These are phyloP conservation scores for Pulicaria dysenterica DNA, from an alignment of 129 eudicot genomes.

Conservation along the genomic window DNA sequence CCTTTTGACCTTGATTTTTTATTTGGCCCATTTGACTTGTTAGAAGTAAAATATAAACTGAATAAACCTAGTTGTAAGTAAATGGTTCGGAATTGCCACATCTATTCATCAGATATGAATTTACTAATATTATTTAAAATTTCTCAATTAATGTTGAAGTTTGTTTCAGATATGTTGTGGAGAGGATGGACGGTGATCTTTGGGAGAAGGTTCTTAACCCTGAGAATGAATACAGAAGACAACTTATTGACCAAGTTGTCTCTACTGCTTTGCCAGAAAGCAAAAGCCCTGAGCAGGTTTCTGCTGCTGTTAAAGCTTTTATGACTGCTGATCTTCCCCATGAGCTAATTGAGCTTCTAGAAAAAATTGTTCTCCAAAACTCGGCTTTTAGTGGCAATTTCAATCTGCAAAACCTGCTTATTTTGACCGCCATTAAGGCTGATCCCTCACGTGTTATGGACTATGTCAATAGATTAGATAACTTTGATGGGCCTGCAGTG, in stretches of 20 bases:
- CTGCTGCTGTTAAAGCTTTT: conserved; percentile 95
- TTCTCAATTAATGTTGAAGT: conserved; percentile 12
- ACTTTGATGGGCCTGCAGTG: conserved; percentile 96
- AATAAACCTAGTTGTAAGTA: background rate
- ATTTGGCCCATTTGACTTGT: background rate
- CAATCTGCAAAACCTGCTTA: conserved; percentile 83
- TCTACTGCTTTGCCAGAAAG: conserved; percentile 90
- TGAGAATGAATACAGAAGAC: conserved; percentile 88
- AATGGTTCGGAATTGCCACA: background rate
- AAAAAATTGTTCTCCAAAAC: conserved; percentile 91
- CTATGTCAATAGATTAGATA: conserved; percentile 80
- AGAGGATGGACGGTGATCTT: conserved; percentile 95
- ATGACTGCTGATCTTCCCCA: conserved; percentile 99
- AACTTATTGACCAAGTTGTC: conserved; percentile 96
- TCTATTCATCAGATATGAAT: background rate
- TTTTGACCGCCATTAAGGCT: conserved; percentile 88
- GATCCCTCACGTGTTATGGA: conserved; percentile 94
- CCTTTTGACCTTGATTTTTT: background rate
- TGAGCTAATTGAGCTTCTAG: conserved; percentile 89
- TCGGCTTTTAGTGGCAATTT: conserved; percentile 96
- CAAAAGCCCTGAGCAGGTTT: conserved; percentile 95
- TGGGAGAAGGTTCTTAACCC: conserved; percentile 97
- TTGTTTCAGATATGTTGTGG: conserved; percentile 78
- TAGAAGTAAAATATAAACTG: background rate
- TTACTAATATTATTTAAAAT: background rate